phyloP scores from a whole-genome alignment of 495 filamentous ascomycete genomes.

The Podospora pseudoanserina region DNA sequence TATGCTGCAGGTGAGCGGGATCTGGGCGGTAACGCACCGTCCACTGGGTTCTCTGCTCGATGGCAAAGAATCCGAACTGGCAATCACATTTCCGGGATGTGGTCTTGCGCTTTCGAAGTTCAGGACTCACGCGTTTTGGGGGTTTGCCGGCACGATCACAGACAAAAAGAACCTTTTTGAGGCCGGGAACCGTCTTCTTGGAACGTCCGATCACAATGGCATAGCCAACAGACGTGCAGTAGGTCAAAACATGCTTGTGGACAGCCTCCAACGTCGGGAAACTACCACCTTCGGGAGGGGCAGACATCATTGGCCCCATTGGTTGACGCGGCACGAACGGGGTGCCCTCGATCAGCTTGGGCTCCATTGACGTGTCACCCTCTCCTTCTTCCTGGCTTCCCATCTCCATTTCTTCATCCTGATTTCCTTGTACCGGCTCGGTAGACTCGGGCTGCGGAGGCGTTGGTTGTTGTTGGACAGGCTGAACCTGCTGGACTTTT shows the following conservation, averaged over 20 bases:
- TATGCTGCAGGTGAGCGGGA: slow-evolving; percentile 47
- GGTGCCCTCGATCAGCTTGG: slow-evolving; percentile 42
- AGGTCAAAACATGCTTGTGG: slow-evolving; percentile 49
- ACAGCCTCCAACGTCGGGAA: slow-evolving; percentile 53
- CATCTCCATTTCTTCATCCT: slow-evolving; percentile 44
- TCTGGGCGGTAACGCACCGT: slow-evolving; percentile 53
- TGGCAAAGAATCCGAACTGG: slow-evolving; percentile 56
- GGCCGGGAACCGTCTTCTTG: slow-evolving; percentile 54
- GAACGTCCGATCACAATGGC: slow-evolving; percentile 56
- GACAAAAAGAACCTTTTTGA: slow-evolving; percentile 57
- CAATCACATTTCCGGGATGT: slow-evolving; percentile 57
- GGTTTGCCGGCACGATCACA: slow-evolving; percentile 55
- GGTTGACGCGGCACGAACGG: slow-evolving; percentile 44
- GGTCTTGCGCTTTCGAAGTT: slow-evolving; percentile 53
- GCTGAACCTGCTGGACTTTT: slow-evolving; percentile 37
- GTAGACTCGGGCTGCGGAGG: slow-evolving; percentile 37
- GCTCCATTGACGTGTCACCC: slow-evolving; percentile 38
- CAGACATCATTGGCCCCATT: slow-evolving; percentile 49
- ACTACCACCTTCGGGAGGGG: slow-evolving; percentile 52
- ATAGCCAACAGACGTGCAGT: slow-evolving; percentile 55
- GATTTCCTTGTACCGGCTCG: slow-evolving; percentile 32
- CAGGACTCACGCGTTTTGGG: slow-evolving; percentile 49
- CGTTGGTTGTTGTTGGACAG: slow-evolving; percentile 34
- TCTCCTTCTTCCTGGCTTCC: slow-evolving; percentile 41
- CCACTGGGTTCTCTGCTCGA: slow-evolving; percentile 56